phyloP scores from a whole-genome alignment of 2,329 filamentous ascomycete genomes.

The Byssochlamys sp. region DNA sequence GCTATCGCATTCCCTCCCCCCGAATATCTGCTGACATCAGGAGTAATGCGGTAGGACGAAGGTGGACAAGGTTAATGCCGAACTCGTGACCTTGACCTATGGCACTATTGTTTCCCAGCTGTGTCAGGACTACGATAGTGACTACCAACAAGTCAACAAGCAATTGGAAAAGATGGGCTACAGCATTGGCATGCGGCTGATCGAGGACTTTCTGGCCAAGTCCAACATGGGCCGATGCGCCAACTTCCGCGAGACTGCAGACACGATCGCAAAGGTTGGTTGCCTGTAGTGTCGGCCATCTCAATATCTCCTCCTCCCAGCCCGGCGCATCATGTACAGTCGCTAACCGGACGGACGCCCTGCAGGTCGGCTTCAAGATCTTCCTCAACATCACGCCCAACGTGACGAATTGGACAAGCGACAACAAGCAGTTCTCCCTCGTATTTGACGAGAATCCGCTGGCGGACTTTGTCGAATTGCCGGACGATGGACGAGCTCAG shows the following conservation, averaged over 20 bases:
- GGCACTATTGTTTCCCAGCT: conserved; percentile 94
- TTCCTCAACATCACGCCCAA: conserved; percentile 93
- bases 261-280: conserved; percentile 82
- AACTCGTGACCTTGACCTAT: conserved; percentile 93
- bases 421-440: conserved; percentile 92
- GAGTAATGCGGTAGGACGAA: conserved; percentile 55
- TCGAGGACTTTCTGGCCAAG: conserved; percentile 96
- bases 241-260: conserved; percentile 91
- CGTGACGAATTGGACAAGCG: conserved; percentile 88
- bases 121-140: conserved; percentile 88
- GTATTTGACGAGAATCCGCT: conserved; percentile 95
- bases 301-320: neutral
- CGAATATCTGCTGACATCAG: conserved; percentile 1
- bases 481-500: conserved; percentile 88
- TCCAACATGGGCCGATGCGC: conserved; percentile 79
- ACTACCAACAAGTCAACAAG: conserved; percentile 92
- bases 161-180: conserved; percentile 99
- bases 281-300: neutral
- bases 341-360: neutral
- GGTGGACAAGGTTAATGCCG: conserved; percentile 95
- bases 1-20: neutral
- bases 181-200: conserved; percentile 89
- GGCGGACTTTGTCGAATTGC: conserved; percentile 92
- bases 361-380: conserved; percentile 92
- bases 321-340: neutral